phyloP scores from a whole-genome alignment of 768 basidiomycete genomes.

The Collybia sp. region DNA sequence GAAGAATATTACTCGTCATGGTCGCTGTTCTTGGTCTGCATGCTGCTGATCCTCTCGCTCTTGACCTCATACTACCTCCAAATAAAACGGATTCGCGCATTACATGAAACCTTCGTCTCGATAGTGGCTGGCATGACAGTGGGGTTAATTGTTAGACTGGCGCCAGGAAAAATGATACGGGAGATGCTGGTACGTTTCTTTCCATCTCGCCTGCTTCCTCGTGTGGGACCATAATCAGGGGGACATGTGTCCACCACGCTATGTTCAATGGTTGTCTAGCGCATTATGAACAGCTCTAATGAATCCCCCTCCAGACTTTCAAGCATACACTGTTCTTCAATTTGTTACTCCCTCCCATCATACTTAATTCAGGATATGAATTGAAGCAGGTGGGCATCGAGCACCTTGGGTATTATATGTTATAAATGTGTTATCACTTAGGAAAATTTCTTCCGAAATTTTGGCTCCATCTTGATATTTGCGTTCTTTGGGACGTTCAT shows the following conservation, averaged over 20 bases:
- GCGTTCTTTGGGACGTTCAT: slow-evolving; percentile 96
- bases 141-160: slow-evolving; percentile 83
- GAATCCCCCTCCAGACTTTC: slow-evolving; percentile 61
- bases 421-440: slow-evolving; percentile 24
- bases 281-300: slow-evolving; percentile 1
- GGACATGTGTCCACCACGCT: background rate
- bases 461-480: slow-evolving; percentile 91
- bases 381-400: slow-evolving; percentile 74
- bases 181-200: slow-evolving; percentile 86
- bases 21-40: slow-evolving; percentile 90
- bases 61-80: slow-evolving; percentile 98
- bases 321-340: slow-evolving; percentile 98
- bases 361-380: slow-evolving; percentile 96
- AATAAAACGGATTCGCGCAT: slow-evolving; percentile 90
- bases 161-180: slow-evolving; percentile 90
- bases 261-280: background rate
- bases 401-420: background rate
- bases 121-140: slow-evolving; percentile 97
- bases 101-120: slow-evolving; percentile 95
- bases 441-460: slow-evolving; percentile 99
- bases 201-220: background rate
- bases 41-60: slow-evolving; percentile 89
- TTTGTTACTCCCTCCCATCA: slow-evolving; percentile 95
- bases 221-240: background rate
- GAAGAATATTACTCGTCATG: slow-evolving; percentile 91